Conservation (phyloP, 768 basidiomycete species). For the Russula foetens region DNA sequence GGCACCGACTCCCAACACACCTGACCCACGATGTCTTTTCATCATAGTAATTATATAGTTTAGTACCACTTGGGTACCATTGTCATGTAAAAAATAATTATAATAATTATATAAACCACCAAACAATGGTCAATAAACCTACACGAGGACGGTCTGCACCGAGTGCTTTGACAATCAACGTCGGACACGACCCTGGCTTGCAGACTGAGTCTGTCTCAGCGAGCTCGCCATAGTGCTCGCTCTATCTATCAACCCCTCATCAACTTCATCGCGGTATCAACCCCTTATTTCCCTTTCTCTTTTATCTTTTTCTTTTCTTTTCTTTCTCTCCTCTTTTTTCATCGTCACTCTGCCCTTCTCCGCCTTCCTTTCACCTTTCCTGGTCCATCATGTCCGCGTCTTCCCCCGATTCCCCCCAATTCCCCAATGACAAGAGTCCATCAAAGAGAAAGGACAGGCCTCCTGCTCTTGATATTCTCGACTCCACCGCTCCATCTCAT, state of each 20-base stretch:
- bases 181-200: conserved; percentile 13
- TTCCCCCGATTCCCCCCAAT: conserved; percentile 15
- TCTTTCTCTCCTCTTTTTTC: conserved; percentile 16
- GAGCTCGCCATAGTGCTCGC: conserved; percentile 21
- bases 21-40: too few relatives aligned
- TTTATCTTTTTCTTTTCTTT: conserved; percentile 23
- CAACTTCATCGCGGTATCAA: background rate
- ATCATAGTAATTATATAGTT: too few relatives aligned
- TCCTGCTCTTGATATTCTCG: conserved; percentile 42
- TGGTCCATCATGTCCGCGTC: conserved; percentile 36
- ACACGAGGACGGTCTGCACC: background rate
- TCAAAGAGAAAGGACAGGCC: conserved; percentile 44
- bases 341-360: conserved; percentile 30
- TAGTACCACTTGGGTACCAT: too few relatives aligned
- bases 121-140: conserved; percentile 12
- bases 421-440: conserved; percentile 32
- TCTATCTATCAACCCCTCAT: conserved; percentile 8
- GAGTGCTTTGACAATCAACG: conserved; percentile 7
- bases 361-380: conserved; percentile 29
- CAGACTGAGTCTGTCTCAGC: conserved; percentile 9
- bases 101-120: too few relatives aligned
- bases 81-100: too few relatives aligned
- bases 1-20: background rate
- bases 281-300: conserved; percentile 3
- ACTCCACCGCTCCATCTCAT: conserved; percentile 28